Conservation (phyloP, 2,329 filamentous ascomycete species). For the Penicillium sp. region DNA sequence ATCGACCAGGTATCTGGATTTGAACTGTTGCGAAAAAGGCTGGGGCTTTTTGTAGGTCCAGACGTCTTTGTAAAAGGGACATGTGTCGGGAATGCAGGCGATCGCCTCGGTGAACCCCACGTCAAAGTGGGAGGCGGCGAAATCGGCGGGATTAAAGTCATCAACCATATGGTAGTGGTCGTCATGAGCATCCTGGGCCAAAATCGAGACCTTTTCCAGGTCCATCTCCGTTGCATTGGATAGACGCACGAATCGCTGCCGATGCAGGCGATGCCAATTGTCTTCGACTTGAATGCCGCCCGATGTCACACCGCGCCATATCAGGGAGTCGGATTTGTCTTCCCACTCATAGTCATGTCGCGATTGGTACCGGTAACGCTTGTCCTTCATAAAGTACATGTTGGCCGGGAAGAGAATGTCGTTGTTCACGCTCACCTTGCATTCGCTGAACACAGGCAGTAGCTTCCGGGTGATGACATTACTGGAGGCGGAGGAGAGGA, state of each 20-base stretch:
- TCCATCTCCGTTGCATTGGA: constrained; percentile 30
- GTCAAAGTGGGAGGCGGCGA: constrained; percentile 32
- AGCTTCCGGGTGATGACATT: constrained; percentile 34
- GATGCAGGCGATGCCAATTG: constrained; percentile 35
- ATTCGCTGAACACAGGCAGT: constrained; percentile 62
- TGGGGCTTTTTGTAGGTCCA: constrained; percentile 22
- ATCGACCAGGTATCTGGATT: constrained; percentile 34
- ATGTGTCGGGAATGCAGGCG: constrained; percentile 33
- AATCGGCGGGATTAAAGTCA: constrained; percentile 14
- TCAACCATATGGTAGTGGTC: constrained; percentile 3
- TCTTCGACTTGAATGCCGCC: constrained; percentile 50
- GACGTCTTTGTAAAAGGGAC: constrained; percentile 28
- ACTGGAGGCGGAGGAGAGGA: constrained; percentile 54
- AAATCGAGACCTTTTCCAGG: constrained; percentile 21
- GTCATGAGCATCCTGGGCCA: constrained; percentile 20
- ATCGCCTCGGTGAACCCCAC: constrained; percentile 31
- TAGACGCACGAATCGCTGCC: constrained; percentile 34
- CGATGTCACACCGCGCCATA: constrained; percentile 62
- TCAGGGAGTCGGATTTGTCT: constrained; percentile 49
- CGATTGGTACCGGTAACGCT: constrained; percentile 53
- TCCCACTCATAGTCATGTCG: constrained; percentile 54
- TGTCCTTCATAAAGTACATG: constrained; percentile 58
- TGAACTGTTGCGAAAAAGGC: constrained; percentile 31
- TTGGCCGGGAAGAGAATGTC: constrained; percentile 64
- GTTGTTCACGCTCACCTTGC: constrained; percentile 63